Conservation (phyloP, 352 stramenopile species). For the Phytophthora kernoviae region DNA sequence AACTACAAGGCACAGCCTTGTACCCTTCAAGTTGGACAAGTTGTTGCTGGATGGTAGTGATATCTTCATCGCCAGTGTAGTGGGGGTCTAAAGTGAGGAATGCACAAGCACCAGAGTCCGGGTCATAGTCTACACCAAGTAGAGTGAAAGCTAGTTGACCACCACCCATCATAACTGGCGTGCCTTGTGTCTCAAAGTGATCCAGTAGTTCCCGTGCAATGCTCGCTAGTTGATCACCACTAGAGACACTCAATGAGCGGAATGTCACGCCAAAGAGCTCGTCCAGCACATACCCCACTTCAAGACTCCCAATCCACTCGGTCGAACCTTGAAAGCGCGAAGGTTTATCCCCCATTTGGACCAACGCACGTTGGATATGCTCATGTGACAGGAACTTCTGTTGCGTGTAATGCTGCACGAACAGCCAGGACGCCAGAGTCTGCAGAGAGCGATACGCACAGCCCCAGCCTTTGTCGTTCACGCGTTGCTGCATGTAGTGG, state of each 20-base stretch:
- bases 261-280: conserved; percentile 78
- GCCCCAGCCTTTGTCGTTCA: conserved; percentile 90
- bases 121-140: conserved; percentile 79
- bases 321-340: conserved; percentile 62
- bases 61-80: conserved; percentile 74
- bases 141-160: conserved; percentile 84
- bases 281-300: conserved; percentile 85
- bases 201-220: conserved; percentile 67
- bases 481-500: conserved; percentile 82
- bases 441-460: conserved; percentile 89
- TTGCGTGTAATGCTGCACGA: conserved; percentile 67
- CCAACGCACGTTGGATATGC: conserved; percentile 80
- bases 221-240: conserved; percentile 58
- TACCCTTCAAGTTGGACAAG: conserved; percentile 67
- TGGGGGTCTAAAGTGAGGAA: conserved; percentile 88
- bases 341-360: conserved; percentile 84
- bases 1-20: conserved; percentile 74
- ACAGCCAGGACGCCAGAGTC: conserved; percentile 83
- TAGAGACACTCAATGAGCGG: conserved; percentile 67
- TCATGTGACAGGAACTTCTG: conserved; percentile 51
- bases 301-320: conserved; percentile 87
- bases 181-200: conserved; percentile 81
- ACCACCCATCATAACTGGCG: conserved; percentile 88
- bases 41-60: conserved; percentile 70
- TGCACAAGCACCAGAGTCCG: conserved; percentile 54